Evolutionary conservation across 495 filamentous ascomycete species (phyloP).

Genomic region (Talaromyces stipitatus): DNA sequence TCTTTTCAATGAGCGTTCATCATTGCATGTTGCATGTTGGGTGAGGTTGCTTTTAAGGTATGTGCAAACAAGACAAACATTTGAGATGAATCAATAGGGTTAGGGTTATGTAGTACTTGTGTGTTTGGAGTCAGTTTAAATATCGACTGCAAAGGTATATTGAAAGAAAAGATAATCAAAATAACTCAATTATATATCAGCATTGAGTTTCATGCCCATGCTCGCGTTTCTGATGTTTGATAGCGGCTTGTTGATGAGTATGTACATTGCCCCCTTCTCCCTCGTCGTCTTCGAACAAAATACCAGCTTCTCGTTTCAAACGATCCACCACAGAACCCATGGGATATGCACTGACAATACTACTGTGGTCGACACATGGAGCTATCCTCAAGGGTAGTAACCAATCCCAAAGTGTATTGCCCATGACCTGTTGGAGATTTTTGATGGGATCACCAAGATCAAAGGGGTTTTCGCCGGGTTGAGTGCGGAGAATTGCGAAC

Average conservation of each 20-base stretch:
- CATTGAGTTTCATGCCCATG: not conserved
- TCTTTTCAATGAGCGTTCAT: not conserved
- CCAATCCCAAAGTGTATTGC: conserved; percentile 61
- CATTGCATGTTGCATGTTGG: not conserved
- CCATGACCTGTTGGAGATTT: conserved; percentile 73
- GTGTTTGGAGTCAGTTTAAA: not conserved
- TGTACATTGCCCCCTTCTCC: not conserved
- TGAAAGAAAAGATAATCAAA: not conserved
- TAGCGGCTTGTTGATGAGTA: not conserved
- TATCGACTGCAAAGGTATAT: not conserved
- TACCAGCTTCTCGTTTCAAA: conserved; percentile 39
- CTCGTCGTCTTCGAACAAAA: not conserved
- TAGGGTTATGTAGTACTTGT: not conserved
- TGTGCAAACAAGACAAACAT: not conserved
- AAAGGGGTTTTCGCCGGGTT: conserved; percentile 73
- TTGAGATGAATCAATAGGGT: not conserved
- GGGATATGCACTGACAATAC: conserved; percentile 36
- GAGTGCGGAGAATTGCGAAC: conserved; percentile 68
- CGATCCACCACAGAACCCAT: conserved; percentile 45
- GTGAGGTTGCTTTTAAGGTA: not conserved
- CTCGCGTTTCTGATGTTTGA: not conserved
- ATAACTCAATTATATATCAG: not conserved
- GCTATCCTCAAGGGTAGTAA: conserved; percentile 60
- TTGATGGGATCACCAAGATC: conserved; percentile 51
- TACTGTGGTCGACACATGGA: conserved; percentile 50